Percentiles rank a stretch among this genome's conserved stretches.
Evolutionary conservation across 805 yeast species (phyloP).

Genomic region (Candida cerambycidarum): DNA sequence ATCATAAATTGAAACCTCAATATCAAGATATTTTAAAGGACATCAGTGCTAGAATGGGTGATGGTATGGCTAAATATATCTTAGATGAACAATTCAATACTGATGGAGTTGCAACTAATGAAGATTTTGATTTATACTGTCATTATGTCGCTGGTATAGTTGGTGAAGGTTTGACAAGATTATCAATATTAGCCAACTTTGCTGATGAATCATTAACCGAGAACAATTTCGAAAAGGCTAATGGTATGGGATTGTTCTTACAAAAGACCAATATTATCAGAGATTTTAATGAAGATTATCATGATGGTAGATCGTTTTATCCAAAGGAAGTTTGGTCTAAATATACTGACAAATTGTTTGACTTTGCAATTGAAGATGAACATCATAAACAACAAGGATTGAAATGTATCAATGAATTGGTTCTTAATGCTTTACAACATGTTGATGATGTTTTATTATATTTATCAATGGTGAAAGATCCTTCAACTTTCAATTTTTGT

Average conservation of each 20-base stretch:
- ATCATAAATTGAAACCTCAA: conserved; percentile 65
- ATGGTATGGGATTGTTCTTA: conserved; percentile 91
- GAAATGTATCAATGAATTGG: conserved; percentile 77
- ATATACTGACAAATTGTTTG: conserved; percentile 63
- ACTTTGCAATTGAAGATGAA: conserved; percentile 44
- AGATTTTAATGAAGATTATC: conserved; percentile 89
- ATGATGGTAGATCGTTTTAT: conserved; percentile 93
- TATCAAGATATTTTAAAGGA: conserved; percentile 79
- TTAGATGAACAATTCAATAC: conserved; percentile 72
- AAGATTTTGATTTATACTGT: conserved; percentile 89
- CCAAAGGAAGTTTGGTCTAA: conserved; percentile 92
- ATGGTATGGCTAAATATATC: conserved; percentile 96
- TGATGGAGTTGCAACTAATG: conserved; percentile 73
- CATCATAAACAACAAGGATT: conserved; percentile 59
- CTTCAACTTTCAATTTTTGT: conserved; percentile 84
- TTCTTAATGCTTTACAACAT: conserved; percentile 74
- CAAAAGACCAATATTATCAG: conserved; percentile 96
- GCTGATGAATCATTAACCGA: conserved; percentile 51
- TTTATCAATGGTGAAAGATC: conserved; percentile 74
- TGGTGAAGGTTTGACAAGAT: conserved; percentile 89
- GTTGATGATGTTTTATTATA: conserved; percentile 74
- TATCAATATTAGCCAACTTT: conserved; percentile 74
- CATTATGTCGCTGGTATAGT: conserved; percentile 97
- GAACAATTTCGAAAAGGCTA: conserved; percentile 57
- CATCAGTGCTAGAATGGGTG: conserved; percentile 85